Percentiles rank a stretch among this genome's conserved stretches.
phyloP scores from a whole-genome alignment of 805 yeast species.

The Tetrapisispora nanseiensis region DNA sequence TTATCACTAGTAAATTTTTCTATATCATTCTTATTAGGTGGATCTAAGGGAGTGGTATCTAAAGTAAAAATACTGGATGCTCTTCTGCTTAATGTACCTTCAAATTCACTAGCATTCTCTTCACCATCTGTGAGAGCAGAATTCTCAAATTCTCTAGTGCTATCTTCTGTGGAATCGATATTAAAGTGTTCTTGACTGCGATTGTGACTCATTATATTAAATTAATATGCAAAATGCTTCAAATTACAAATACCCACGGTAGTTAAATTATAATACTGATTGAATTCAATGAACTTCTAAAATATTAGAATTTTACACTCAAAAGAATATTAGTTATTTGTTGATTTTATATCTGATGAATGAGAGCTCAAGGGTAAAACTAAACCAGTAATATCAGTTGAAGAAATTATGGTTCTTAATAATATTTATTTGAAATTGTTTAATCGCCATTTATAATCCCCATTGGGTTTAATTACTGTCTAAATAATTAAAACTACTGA shows the following conservation, averaged over 20 bases:
- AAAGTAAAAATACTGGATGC: slow-evolving; percentile 46
- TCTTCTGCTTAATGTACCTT: slow-evolving; percentile 30
- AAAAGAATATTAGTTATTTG: not conserved
- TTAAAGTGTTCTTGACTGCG: slow-evolving; percentile 5
- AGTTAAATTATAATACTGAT: not conserved
- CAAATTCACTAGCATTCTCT: slow-evolving; percentile 10
- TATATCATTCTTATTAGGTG: slow-evolving; percentile 70
- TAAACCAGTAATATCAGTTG: no score
- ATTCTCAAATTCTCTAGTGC: slow-evolving; percentile 5
- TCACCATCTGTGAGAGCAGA: slow-evolving; percentile 4
- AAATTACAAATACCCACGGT: no score
- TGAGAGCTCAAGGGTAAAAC: no score
- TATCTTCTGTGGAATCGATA: not conserved
- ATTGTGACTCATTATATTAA: not conserved
- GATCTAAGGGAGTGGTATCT: slow-evolving; percentile 51
- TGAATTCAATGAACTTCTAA: no score
- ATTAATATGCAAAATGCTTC: no score
- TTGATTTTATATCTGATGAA: no score
- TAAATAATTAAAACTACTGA: no score
- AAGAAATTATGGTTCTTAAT: no score
- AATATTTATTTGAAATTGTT: no score
- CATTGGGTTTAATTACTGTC: not conserved
- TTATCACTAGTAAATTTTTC: slow-evolving; percentile 71
- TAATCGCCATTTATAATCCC: no score
- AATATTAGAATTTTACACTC: not conserved